phyloP scores from a whole-genome alignment of 352 stramenopile genomes.

The Phytophthora megakarya region DNA sequence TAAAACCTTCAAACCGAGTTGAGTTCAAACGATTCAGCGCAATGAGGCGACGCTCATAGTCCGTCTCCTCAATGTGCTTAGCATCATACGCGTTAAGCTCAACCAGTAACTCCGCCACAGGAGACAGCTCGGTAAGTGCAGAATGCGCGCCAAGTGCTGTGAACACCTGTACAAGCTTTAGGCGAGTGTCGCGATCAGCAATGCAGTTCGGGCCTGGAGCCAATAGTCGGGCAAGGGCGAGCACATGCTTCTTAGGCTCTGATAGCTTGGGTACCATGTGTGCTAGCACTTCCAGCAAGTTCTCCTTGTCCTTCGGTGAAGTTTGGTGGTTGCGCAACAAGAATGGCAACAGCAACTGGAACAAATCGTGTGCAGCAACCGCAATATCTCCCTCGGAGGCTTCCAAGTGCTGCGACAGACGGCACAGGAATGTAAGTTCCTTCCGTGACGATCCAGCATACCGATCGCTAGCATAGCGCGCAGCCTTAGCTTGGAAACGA shows the following conservation, averaged over 20 bases:
- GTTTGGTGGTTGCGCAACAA: slow-evolving; percentile 83
- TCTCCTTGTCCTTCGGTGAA: slow-evolving; percentile 75
- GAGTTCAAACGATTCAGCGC: slow-evolving; percentile 77
- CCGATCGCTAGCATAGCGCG: slow-evolving; percentile 72
- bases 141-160: slow-evolving; percentile 57
- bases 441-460: slow-evolving; percentile 84
- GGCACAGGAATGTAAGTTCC: slow-evolving; percentile 82
- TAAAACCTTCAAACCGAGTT: slow-evolving; percentile 64
- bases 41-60: slow-evolving; percentile 80
- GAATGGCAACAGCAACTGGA: slow-evolving; percentile 86
- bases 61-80: slow-evolving; percentile 84
- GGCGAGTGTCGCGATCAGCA: slow-evolving; percentile 54
- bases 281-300: slow-evolving; percentile 76
- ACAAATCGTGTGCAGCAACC: slow-evolving; percentile 70
- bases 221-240: slow-evolving; percentile 76
- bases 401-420: slow-evolving; percentile 69
- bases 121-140: slow-evolving; percentile 37
- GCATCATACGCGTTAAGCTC: slow-evolving; percentile 80
- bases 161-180: slow-evolving; percentile 77
- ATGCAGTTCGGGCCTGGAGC: slow-evolving; percentile 80
- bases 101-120: slow-evolving; percentile 52
- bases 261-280: slow-evolving; percentile 78
- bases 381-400: slow-evolving; percentile 39
- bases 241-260: slow-evolving; percentile 76
- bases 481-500: slow-evolving; percentile 82